Evolutionary conservation across 257 asterid genomes (phyloP), one percentile per base, ranked within the genome.

Genomic region (Salvia miltiorrhiza): DNA sequence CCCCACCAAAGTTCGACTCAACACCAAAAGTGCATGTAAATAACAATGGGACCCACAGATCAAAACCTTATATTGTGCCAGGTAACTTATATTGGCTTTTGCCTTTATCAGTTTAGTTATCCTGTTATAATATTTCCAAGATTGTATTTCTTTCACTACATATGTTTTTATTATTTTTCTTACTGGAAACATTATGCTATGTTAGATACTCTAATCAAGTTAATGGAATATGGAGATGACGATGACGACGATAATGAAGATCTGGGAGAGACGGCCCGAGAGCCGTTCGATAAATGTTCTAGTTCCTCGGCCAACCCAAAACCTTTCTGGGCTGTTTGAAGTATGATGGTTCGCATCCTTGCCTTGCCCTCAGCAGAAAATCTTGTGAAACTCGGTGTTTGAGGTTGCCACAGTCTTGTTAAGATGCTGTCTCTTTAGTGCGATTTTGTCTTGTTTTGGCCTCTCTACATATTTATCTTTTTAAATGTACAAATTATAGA

Each of bases 211-310:
- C 72, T 94, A 69, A 76, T 83, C 78, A 88, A 86, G 83, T 79
- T 94, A 56, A 81, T 91, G 97, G 97, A 94, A 75, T 94, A 91
- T 66, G 99, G 99, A 71, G 97, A 90, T 65, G 96, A 88, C 1
- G 93, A 66, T 11, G 71, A 71, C 1, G 69, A 71, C 1, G 70
- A 71, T 10, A 48, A 85, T 20, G 96, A 85, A 30, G 87, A 79
- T 14, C 48, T 20, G 0, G 74, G 68, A 66, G 75, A 70, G 61
- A 75, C 75, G 24, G 47, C 28, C 19, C 62, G 40, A 56, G 74
- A 67, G 69, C 54, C 71, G 9, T 44, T 77, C 17, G 67, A 69
- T 66, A 72, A 77, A 72, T 78, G 72, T 68, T 73, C 81, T 1
- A 74, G 65, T 58, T 60, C 76, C 35, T 59, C 74, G 3, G 80